These are phyloP conservation scores for Magnaporthiopsis incrustans DNA, from an alignment of 2,329 filamentous ascomycete genomes.

Conservation along the genomic window DNA sequence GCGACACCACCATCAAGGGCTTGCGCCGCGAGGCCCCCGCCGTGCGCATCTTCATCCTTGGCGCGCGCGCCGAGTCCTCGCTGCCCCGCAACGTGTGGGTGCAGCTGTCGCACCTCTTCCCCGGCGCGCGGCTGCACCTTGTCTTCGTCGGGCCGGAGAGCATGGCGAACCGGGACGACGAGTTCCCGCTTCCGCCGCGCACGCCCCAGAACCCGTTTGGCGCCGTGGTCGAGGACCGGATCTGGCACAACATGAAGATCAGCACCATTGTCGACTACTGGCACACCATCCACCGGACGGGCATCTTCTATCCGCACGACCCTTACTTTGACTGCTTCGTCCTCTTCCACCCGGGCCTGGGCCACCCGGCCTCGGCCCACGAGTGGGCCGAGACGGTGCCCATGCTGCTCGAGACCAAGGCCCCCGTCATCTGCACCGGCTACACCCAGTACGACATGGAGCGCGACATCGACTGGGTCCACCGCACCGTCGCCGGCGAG, in stretches of 20 bases:
- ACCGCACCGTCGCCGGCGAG: conserved; percentile 77
- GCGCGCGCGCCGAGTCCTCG: conserved; percentile 94
- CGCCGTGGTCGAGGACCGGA: conserved; percentile 84
- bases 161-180: conserved; percentile 87
- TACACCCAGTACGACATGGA: conserved; percentile 96
- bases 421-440: conserved; percentile 87
- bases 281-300: conserved; percentile 87
- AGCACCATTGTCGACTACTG: conserved; percentile 98
- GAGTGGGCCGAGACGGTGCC: conserved; percentile 93
- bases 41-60: conserved; percentile 85
- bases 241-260: conserved; percentile 88
- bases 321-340: conserved; percentile 98
- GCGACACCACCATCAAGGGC: conserved; percentile 65
- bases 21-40: conserved; percentile 79
- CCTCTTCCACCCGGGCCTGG: conserved; percentile 92
- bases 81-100: conserved; percentile 90
- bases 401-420: conserved; percentile 86
- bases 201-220: conserved; percentile 86
- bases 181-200: conserved; percentile 83
- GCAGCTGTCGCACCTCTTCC: conserved; percentile 90
- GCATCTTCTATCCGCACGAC: conserved; percentile 88
- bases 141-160: conserved; percentile 94
- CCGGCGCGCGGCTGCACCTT: conserved; percentile 80
- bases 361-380: conserved; percentile 84
- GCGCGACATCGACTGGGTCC: conserved; percentile 83